Base-by-base conservation (phyloP, 306 rosid species). In the Argentina anserina region DNA sequence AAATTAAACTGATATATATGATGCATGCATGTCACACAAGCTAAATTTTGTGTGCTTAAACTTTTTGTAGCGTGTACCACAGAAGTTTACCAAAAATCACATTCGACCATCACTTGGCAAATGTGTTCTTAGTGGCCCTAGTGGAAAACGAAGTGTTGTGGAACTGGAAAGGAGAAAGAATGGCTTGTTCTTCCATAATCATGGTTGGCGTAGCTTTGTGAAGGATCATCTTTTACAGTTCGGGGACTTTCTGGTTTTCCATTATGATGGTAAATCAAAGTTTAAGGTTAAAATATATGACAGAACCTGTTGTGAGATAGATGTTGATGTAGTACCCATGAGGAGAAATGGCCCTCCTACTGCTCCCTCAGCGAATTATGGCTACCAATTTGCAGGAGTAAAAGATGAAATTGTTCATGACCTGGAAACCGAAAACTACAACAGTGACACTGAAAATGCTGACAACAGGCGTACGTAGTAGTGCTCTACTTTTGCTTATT, bases 231-330 rank as follows among this genome's bases (percentile, higher is more conserved):
- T 21, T 60, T 66, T 92, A 71, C 87, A 85, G 69, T 81, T 78
- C 50, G 95, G 96, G 46, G 90, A 92, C 73, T 90, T 90, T 80
- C 77, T 92, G 85, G 88, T 88, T 79, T 92, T 92, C 82, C 74
- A 88, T 80, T 87, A 90, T 4, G 82, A 92, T 11, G 85, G 91
- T 49, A 72, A 84, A 63, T 76, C 87, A 60, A 85, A 78, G 70
- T 90, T 92, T 76, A 75, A 87, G 0, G 92, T 90, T 75, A 85
- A 80, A 76, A 76, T 92, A 37, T 92, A 86, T 74, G 92, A 88
- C 76, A 76, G 83, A 81, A 86, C 85, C 76, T 83, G 87, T 3
- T 92, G 96, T 49, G 90, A 90, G 83, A 90, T 88, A 82, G 96
- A 89, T 88, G 90, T 81, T 39, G 69, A 58, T 33, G 36, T 33